Percentiles rank a stretch among this genome's conserved stretches.
phyloP scores from a whole-genome alignment of 768 basidiomycete species.

The Tulasnella sp. region DNA sequence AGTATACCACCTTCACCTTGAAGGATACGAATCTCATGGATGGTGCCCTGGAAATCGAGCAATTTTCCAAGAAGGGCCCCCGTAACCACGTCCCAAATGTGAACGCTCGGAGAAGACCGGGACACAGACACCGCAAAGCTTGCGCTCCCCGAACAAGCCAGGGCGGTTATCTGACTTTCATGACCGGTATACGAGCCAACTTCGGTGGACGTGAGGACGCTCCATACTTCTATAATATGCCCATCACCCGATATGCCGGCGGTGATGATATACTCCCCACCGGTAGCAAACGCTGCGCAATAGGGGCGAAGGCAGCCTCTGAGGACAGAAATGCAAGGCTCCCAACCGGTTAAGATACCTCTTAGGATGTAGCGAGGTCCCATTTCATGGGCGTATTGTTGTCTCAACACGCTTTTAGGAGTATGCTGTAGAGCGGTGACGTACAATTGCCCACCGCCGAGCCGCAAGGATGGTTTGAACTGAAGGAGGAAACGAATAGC shows the following conservation, averaged over 20 bases:
- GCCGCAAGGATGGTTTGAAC: not conserved
- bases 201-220: not conserved
- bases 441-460: conserved; percentile 4
- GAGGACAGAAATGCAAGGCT: not conserved
- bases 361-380: not conserved
- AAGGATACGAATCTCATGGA: not conserved
- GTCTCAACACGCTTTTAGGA: not conserved
- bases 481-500: not conserved
- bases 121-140: not conserved
- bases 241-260: not conserved
- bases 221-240: not conserved
- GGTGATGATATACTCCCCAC: not conserved
- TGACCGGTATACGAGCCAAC: not conserved
- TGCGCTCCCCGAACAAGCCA: not conserved
- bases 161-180: not conserved
- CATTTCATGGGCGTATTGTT: not conserved
- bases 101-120: not conserved
- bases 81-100: not conserved
- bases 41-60: not conserved
- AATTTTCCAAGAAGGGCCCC: not conserved
- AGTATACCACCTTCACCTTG: not conserved
- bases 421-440: not conserved
- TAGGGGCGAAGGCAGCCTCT: not conserved
- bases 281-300: not conserved
- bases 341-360: not conserved